phyloP scores from a whole-genome alignment of 1,284 basidiomycete genomes.

The Paramarasmius palmivorus region DNA sequence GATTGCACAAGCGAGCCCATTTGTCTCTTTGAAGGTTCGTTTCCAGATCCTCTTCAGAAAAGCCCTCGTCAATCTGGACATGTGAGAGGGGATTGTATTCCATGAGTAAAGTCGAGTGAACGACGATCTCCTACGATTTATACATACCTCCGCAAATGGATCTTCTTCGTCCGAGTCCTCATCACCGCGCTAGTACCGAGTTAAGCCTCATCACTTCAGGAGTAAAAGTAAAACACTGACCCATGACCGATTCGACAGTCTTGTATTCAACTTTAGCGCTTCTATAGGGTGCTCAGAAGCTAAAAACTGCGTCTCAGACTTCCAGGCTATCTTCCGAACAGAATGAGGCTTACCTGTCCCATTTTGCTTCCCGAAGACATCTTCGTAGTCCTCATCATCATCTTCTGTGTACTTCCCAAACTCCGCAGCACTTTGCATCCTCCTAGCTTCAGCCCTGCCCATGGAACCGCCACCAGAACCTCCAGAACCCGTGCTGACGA shows the following conservation, averaged over 20 bases:
- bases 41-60: constrained; percentile 85
- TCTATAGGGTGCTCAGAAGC: constrained; percentile 63
- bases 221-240: constrained; percentile 38
- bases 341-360: constrained; percentile 50
- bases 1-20: constrained; percentile 80
- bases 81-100: constrained; percentile 5
- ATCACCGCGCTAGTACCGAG: constrained; percentile 61
- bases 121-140: constrained; percentile 7
- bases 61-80: constrained; percentile 84
- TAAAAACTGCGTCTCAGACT: constrained; percentile 24
- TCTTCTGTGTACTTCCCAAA: constrained; percentile 85
- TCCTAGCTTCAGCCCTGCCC: constrained; percentile 60
- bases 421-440: constrained; percentile 54
- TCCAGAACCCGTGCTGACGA: constrained; percentile 40
- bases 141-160: constrained; percentile 89
- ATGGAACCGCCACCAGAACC: constrained; percentile 50
- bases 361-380: constrained; percentile 82
- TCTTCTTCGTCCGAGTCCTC: constrained; percentile 87
- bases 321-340: constrained; percentile 4
- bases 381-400: constrained; percentile 86
- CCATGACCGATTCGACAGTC: constrained; percentile 87
- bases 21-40: constrained; percentile 90
- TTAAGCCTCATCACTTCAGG: constrained; percentile 4
- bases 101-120: constrained; percentile 3
- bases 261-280: constrained; percentile 79